Conservation (phyloP, 1,139 yeast genomes). For the Yamadazyma atlantica region DNA sequence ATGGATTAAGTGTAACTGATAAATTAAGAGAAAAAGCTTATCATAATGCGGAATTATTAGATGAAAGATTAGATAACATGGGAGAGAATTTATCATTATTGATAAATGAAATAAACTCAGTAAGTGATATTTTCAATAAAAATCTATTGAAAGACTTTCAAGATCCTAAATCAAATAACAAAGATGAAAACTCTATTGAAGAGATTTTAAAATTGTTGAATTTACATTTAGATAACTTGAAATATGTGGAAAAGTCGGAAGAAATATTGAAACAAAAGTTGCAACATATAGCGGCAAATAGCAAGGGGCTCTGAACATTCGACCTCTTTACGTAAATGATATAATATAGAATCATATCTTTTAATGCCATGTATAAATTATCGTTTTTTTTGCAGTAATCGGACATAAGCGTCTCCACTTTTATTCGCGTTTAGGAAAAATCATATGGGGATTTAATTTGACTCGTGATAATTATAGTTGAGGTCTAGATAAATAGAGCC, state of each 20-base stretch:
- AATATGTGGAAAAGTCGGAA: constrained; percentile 80
- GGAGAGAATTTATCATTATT: constrained; percentile 75
- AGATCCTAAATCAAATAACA: constrained; percentile 18
- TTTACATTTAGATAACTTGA: constrained; percentile 85
- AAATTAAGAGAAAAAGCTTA: constrained; percentile 91
- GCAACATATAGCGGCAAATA: constrained; percentile 24
- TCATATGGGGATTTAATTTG: constrained; percentile 1
- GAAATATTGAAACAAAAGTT: constrained; percentile 67
- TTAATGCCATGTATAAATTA: too few species aligned
- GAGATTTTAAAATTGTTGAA: constrained; percentile 80
- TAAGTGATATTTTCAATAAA: constrained; percentile 79
- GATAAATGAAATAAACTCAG: constrained; percentile 82
- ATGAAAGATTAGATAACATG: constrained; percentile 74
- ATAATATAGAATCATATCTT: not conserved
- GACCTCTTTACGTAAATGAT: not conserved
- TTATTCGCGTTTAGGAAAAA: not conserved
- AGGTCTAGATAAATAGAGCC: too few species aligned
- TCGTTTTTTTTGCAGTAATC: not conserved
- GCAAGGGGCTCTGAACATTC: constrained; percentile 1
- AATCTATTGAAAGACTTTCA: constrained; percentile 33
- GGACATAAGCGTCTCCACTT: not conserved
- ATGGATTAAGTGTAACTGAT: constrained; percentile 54
- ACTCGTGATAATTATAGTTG: too few species aligned
- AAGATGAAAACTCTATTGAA: constrained; percentile 51
- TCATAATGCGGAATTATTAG: constrained; percentile 80